Base-by-base conservation (phyloP, 192 early-diverging fungal genomes). In the Geranomyces michiganensis region DNA sequence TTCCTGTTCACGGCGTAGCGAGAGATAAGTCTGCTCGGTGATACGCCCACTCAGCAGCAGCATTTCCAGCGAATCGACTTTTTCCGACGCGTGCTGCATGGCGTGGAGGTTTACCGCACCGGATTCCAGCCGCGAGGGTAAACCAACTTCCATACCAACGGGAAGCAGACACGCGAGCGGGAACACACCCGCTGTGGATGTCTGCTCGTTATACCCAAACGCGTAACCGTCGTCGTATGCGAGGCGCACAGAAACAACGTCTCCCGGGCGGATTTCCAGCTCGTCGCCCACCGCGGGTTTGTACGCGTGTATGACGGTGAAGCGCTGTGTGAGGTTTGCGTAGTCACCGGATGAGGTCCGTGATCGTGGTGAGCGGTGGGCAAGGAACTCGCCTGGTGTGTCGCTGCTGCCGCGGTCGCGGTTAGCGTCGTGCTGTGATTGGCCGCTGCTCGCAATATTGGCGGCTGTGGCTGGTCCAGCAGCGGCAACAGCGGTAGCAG, bases 221-320 rank as follows among this genome's bases (percentile, higher is more conserved):
- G 73, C 73, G 48, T 74, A 74, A 15, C 73, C 73, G 56, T 74
- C 73, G 55, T 70, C 74, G 49, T 76, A 74, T 9, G 73, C 73
- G 7, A 74, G 44, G 4, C 73, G 73, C 0, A 74, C 65, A 4
- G 65, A 56, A 10, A 74, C 73, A 0, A 62, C 45, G 44, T 74
- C 73, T 13, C 73, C 73, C 7, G 65, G 58, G 13, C 32, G 24
- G 21, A 74, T 19, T 41, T 67, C 65, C 21, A 74, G 15, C 49
- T 74, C 73, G 60, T 74, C 73, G 21, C 33, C 65, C 46, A 74
- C 27, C 1, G 46, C 58, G 2, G 73, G 73, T 30, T 67, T 74
- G 45, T 74, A 74, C 12, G 73, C 24, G 32, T 74, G 73, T 26
- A 74, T 74, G 45, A 74, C 66, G 10, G 63, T 67, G 49, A 64